phyloP scores from a whole-genome alignment of 1,139 yeast genomes.

The Taphrina populina region DNA sequence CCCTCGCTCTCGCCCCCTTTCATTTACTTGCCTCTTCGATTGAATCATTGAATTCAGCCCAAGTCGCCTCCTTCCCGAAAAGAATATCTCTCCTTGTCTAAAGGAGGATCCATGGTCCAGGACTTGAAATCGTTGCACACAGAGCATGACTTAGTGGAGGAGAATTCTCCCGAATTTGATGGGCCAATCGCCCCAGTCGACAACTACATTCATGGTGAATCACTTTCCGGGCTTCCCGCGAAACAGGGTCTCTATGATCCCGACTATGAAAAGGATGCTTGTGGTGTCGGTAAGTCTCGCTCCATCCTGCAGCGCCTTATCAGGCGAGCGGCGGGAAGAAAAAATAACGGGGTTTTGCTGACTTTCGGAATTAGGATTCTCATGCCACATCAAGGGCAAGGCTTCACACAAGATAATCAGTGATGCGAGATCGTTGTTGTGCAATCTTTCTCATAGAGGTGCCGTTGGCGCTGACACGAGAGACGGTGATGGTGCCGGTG shows the following conservation, averaged over 20 bases:
- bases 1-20: neutral
- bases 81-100: conserved; percentile 7
- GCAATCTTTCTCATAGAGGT: conserved; percentile 99
- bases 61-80: neutral
- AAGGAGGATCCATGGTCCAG: conserved; percentile 29
- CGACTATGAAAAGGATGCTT: conserved; percentile 90
- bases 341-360: too few relatives aligned
- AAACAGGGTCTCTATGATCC: conserved; percentile 93
- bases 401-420: conserved; percentile 89
- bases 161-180: conserved; percentile 8
- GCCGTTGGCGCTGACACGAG: conserved; percentile 94
- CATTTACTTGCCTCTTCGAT: neutral
- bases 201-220: conserved; percentile 71
- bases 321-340: neutral
- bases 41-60: neutral
- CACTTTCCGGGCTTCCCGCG: conserved; percentile 91
- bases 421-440: conserved; percentile 75
- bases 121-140: conserved; percentile 23
- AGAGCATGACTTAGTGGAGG: conserved; percentile 15
- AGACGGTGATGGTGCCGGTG: conserved; percentile 99
- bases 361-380: conserved; percentile 57
- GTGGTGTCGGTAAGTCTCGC: conserved; percentile 75
- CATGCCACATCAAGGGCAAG: conserved; percentile 86
- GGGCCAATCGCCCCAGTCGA: conserved; percentile 47
- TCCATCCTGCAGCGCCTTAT: conserved; percentile 46